phyloP scores from a whole-genome alignment of 345 rosid genomes.

The Hirschfeldia incana region DNA sequence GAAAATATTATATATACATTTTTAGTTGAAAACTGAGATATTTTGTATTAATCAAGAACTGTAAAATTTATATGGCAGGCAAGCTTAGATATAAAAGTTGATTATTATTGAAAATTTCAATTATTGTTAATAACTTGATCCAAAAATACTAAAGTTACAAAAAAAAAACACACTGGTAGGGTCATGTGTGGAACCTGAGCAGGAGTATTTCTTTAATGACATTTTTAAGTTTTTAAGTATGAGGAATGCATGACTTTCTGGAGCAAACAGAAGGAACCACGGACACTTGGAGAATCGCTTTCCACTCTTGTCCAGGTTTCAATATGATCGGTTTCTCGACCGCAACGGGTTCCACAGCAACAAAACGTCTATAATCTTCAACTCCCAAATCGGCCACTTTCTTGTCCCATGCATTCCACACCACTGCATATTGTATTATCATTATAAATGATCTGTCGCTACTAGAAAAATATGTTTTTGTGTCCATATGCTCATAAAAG shows the following conservation, averaged over 20 bases:
- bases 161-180: neutral
- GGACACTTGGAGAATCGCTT: constrained; percentile 64
- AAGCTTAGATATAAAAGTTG: neutral
- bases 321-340: constrained; percentile 69
- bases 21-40: too few species aligned
- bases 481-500: neutral
- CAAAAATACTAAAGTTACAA: constrained; percentile 4
- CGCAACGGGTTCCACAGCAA: constrained; percentile 81
- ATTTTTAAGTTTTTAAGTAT: neutral
- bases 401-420: constrained; percentile 98
- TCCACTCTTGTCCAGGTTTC: constrained; percentile 93
- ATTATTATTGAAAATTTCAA: neutral
- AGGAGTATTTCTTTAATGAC: neutral
- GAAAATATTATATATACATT: too few species aligned
- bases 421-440: constrained; percentile 52
- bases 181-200: neutral
- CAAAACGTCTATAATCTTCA: constrained; percentile 81
- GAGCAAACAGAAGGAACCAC: constrained; percentile 59
- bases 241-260: neutral
- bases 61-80: neutral
- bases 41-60: neutral
- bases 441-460: constrained; percentile 7
- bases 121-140: neutral
- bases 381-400: constrained; percentile 81
- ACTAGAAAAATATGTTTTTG: neutral